Base-by-base conservation (phyloP, 441 rosid genomes). In the Eruca vesicaria region DNA sequence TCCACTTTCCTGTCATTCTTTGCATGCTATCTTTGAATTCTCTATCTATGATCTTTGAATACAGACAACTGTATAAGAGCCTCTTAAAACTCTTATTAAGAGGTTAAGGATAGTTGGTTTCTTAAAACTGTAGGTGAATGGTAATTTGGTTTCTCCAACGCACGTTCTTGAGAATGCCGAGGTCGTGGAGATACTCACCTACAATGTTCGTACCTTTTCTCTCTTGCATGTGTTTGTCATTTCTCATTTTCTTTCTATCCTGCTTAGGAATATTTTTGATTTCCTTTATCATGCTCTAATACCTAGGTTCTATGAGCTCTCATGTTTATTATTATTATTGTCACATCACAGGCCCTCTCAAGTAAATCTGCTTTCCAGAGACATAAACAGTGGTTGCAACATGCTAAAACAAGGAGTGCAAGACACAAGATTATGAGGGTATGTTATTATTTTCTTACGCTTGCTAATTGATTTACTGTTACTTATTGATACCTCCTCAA, bases 391-490 rank as follows among this genome's bases (percentile, higher is more conserved):
- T 96, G 97, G 99, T 81, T 96, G 86, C 93, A 85, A 74, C 97
- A 96, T 86, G 99, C 99, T 70, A 93, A 85, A 87, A 93, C 99
- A 72, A 92, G 86, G 53, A 89, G 98, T 84, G 99, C 99, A 80
- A 90, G 98, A 66, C 98, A 96, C 86, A 96, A 96, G 84, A 96
- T 96, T 59, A 89, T 91, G 97, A 96, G 90, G 79, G 99, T 93
- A 84, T 66, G 56, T 35, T 59, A 6, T n/a, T 12, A 4, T 36
- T 26, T 0, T 2, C 50, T 50, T 52, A 21, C 48, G 41, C 63
- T 26, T 55, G 52, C 63, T 57, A 18, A 50, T 45, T 74, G 3
- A 19, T 43, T 64, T 60, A 33, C 33, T 55, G 53, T 61, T 55
- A 20, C 61, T 72, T 26, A 60, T 41, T 19, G 26, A 61, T 73